Evolutionary conservation across 805 yeast genomes (phyloP).

Genomic region (Saturnispora sanitii): DNA sequence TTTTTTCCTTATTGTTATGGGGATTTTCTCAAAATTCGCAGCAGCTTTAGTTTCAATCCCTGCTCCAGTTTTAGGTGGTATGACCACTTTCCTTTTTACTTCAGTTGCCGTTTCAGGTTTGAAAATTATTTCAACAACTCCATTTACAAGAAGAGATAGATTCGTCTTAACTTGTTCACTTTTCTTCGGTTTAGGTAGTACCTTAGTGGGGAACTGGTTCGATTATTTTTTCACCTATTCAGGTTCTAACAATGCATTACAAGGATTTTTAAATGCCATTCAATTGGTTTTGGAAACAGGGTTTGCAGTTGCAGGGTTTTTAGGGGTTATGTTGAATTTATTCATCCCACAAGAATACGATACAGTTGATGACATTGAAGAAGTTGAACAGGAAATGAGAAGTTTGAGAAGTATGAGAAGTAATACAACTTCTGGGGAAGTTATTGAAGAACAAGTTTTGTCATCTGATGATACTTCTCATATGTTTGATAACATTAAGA

Average conservation of each 20-base stretch:
- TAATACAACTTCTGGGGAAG: not conserved
- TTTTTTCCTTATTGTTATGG: conserved; percentile 74
- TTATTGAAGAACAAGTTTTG: conserved; percentile 4
- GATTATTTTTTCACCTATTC: conserved; percentile 38
- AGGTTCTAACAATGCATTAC: conserved; percentile 34
- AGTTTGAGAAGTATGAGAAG: conserved; percentile 7
- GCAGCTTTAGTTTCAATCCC: conserved; percentile 86
- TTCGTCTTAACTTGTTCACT: conserved; percentile 42
- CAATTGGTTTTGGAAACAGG: conserved; percentile 49
- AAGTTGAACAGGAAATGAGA: conserved; percentile 28
- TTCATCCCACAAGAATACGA: conserved; percentile 40
- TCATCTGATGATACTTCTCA: not conserved
- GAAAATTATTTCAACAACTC: conserved; percentile 42
- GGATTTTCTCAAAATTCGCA: conserved; percentile 76
- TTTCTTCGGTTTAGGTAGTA: conserved; percentile 44
- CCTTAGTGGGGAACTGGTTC: conserved; percentile 40
- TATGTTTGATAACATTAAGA: not conserved
- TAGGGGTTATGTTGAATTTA: conserved; percentile 42
- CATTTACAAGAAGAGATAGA: conserved; percentile 49
- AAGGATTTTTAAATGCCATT: conserved; percentile 44
- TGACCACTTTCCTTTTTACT: conserved; percentile 53
- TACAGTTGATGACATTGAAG: conserved; percentile 34
- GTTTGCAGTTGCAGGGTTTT: conserved; percentile 44
- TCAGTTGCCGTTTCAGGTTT: conserved; percentile 53
- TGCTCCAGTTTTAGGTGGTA: conserved; percentile 73